Conservation (phyloP, 257 asterid genomes). For the Capsicum chinense region DNA sequence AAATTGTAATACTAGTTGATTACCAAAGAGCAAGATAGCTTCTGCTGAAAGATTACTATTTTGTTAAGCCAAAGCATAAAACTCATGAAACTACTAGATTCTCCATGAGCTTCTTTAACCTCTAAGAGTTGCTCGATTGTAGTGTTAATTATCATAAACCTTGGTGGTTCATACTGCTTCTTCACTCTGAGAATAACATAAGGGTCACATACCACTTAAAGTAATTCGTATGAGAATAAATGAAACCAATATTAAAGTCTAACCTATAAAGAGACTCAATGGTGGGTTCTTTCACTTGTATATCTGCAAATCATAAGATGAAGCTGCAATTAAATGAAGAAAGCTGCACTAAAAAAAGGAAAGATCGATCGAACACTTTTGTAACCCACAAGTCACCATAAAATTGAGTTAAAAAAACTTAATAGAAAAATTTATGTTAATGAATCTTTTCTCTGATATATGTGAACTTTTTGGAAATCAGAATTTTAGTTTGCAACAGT, state of each 20-base stretch:
- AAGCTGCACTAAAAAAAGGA: not conserved
- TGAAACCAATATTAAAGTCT: slow-evolving; percentile 27
- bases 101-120: slow-evolving; percentile 63
- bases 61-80: slow-evolving; percentile 18
- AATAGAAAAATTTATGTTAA: not conserved
- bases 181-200: slow-evolving; percentile 60
- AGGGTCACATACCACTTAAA: slow-evolving; percentile 15
- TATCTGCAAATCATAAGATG: slow-evolving; percentile 56
- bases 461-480: too few relatives aligned
- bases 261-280: slow-evolving; percentile 91
- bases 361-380: not conserved
- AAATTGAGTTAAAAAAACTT: not conserved
- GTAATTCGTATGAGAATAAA: not conserved
- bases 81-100: slow-evolving; percentile 51
- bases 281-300: slow-evolving; percentile 84
- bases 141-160: slow-evolving; percentile 80
- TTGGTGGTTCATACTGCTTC: slow-evolving; percentile 84
- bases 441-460: too few relatives aligned
- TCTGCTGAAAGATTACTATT: not conserved
- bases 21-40: slow-evolving; percentile 19
- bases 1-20: not conserved
- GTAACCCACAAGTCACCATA: not conserved
- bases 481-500: too few relatives aligned
- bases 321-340: slow-evolving; percentile 1
- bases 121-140: slow-evolving; percentile 93